Conservation (phyloP, 73 alveolate species). For the Paramecium biaurelia region DNA sequence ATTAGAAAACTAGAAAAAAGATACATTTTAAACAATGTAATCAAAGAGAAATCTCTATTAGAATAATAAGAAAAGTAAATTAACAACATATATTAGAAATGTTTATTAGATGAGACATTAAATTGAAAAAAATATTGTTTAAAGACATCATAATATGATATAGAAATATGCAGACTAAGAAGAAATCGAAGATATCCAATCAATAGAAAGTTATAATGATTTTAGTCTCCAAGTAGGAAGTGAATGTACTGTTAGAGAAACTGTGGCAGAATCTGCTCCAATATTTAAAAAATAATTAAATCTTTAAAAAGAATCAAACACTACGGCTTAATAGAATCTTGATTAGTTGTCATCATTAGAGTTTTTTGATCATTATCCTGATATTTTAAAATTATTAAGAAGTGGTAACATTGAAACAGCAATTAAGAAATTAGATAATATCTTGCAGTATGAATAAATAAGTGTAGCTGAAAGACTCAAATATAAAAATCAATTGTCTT, state of each 20-base stretch:
- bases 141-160: conserved; percentile 33
- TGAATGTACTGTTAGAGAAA: background rate
- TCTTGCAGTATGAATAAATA: background rate
- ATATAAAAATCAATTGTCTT: background rate
- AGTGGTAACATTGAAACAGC: conserved; percentile 11
- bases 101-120: conserved; percentile 13
- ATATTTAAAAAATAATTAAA: background rate
- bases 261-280: conserved; percentile 31
- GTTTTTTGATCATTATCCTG: background rate
- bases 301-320: background rate
- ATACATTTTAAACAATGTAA: background rate
- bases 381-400: background rate
- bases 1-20: background rate
- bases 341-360: background rate
- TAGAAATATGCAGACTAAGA: background rate
- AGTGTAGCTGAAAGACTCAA: background rate
- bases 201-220: conserved; percentile 10
- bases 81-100: background rate
- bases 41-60: background rate
- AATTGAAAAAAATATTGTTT: conserved; percentile 3
- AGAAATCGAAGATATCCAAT: background rate
- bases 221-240: background rate
- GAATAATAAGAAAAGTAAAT: conserved; percentile 5
- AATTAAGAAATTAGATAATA: background rate
- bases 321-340: background rate